phyloP scores from a whole-genome alignment of 1,284 basidiomycete species.

The Ustilago xerochloae region DNA sequence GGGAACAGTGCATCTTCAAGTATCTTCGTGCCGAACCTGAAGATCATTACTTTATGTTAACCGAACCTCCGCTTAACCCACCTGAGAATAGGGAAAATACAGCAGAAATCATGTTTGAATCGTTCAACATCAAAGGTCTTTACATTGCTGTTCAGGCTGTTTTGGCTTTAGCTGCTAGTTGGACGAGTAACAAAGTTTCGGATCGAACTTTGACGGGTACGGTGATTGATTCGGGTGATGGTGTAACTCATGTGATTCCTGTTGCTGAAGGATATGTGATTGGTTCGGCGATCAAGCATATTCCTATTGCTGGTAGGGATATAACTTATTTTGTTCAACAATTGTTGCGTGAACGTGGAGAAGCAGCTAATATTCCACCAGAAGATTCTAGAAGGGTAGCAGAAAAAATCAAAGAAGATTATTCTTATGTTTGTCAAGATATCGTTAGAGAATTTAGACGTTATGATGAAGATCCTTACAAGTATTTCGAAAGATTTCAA shows the following conservation, averaged over 20 bases:
- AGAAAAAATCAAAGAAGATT: constrained; percentile 96
- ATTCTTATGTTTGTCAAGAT: constrained; percentile 96
- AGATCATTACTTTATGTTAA: constrained; percentile 97
- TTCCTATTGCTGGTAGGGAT: constrained; percentile 97
- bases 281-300: constrained; percentile 98
- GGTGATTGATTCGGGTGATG: constrained; percentile 98
- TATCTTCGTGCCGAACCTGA: constrained; percentile 98
- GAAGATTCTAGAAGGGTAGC: constrained; percentile 94
- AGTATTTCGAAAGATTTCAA: constrained; percentile 93
- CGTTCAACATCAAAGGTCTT: constrained; percentile 95
- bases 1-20: constrained; percentile 99
- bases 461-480: constrained; percentile 95
- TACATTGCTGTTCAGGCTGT: constrained; percentile 99
- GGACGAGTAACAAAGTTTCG: constrained; percentile 91
- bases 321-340: constrained; percentile 98
- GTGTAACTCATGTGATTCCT: constrained; percentile 96
- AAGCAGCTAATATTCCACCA: constrained; percentile 88
- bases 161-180: constrained; percentile 96
- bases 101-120: constrained; percentile 99
- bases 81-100: constrained; percentile 99
- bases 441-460: constrained; percentile 99
- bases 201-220: constrained; percentile 96
- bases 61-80: constrained; percentile 96
- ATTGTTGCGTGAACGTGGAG: constrained; percentile 92
- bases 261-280: constrained; percentile 98